Evolutionary conservation across 345 rosid species (phyloP), one percentile per base, ranked within the genome.

Genomic region (Corchorus olitorius): DNA sequence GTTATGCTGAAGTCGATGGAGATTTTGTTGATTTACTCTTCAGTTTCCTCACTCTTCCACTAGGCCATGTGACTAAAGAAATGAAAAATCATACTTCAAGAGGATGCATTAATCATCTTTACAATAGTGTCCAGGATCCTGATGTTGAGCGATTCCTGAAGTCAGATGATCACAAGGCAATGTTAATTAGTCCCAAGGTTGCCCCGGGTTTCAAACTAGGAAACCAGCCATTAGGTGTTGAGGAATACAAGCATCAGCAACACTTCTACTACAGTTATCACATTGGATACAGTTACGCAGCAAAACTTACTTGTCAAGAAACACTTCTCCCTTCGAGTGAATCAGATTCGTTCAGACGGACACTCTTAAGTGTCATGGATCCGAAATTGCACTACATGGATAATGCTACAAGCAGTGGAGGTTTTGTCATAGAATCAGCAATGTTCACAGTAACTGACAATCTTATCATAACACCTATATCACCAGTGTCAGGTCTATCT

Each of bases 21-120:
- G 83, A 74, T 65, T 79, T 75, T 55, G 77, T 77, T 54, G 70
- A 81, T 72, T 72, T 84, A 4, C 64, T 84, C 20, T 74, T 77
- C 65, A 81, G 81, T 35, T 84, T 81, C 81, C 84, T 84, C 16
- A 71, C 76, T n/a, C 15, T 81, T 54, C 87, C 83, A 4, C 74
- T 79, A 4, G 85, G 83, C 2, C 4, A 64, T 34, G 48, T 65
- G 1, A 4, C 43, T 0, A 74, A 83, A 53, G 35, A 61, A 77
- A 75, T 49, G 66, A 27, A 61, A 1, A 55, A 73, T 11, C 13
- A 11, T 43, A 11, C 11, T 37, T 63, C 50, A 2, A 27, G 46
- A 43, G 79, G 81, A 49, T 58, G 77, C 55, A 41, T 78, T n/a
- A 22, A 13, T 50, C 56, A 75, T 19, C 66, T 81, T 12, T 78